These are phyloP conservation scores for Aspergillus carlsbadensis DNA, from an alignment of 495 filamentous ascomycete genomes.

Conservation along the genomic window DNA sequence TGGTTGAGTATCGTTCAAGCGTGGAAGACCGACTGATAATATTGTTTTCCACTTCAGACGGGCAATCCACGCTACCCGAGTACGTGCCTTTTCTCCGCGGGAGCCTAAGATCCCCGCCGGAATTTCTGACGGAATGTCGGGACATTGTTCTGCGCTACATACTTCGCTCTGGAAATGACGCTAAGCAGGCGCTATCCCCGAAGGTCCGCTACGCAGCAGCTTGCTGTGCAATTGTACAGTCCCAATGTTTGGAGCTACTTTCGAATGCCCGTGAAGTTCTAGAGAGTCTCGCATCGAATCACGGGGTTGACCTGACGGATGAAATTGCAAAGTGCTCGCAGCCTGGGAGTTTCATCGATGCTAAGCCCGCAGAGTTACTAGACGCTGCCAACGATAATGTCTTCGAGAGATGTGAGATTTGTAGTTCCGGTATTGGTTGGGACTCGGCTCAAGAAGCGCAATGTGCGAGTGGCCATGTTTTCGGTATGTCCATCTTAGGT, in stretches of 20 bases:
- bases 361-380: conserved; percentile 28
- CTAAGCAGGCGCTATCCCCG: conserved; percentile 17
- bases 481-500: conserved; percentile 30
- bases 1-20: conserved; percentile 48
- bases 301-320: conserved; percentile 31
- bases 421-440: conserved; percentile 41
- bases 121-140: conserved; percentile 19
- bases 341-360: conserved; percentile 13
- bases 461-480: conserved; percentile 51
- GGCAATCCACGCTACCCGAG: not conserved
- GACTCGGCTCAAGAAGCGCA: conserved; percentile 36
- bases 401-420: conserved; percentile 50
- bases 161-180: conserved; percentile 20
- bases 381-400: conserved; percentile 23
- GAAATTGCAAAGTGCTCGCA: conserved; percentile 32
- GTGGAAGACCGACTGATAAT: conserved; percentile 39
- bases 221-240: conserved; percentile 37
- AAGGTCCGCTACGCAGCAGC: conserved; percentile 39
- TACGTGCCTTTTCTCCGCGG: conserved; percentile 15
- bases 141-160: conserved; percentile 31
- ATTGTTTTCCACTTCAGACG: conserved; percentile 29
- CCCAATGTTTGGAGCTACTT: conserved; percentile 23
- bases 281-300: conserved; percentile 25
- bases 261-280: conserved; percentile 29
- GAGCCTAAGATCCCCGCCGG: conserved; percentile 2